These are phyloP conservation scores for Angophora floribunda DNA, from an alignment of 345 rosid genomes.

Conservation along the genomic window DNA sequence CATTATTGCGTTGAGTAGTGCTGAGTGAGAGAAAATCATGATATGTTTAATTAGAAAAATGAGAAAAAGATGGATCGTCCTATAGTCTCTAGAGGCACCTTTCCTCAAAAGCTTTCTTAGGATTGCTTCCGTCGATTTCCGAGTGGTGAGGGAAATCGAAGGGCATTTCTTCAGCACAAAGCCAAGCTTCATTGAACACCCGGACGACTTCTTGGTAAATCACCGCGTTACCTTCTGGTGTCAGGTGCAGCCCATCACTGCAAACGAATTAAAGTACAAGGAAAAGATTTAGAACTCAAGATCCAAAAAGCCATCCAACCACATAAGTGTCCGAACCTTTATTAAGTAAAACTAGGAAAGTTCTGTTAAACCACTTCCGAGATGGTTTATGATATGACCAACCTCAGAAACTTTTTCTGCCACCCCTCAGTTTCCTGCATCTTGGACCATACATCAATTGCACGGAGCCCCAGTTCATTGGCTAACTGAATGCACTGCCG, in stretches of 20 bases:
- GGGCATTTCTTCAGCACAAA: constrained; percentile 65
- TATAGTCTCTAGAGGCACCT: not conserved
- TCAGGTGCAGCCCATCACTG: constrained; percentile 91
- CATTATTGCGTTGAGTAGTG: not conserved
- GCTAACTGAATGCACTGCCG: constrained; percentile 57
- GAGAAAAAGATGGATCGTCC: not conserved
- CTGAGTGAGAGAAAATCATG: not conserved
- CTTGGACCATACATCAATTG: constrained; percentile 73
- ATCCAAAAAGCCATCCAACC: not conserved
- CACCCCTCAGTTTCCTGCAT: constrained; percentile 79
- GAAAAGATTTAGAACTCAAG: not conserved
- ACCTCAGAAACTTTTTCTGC: constrained; percentile 80
- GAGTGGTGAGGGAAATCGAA: constrained; percentile 78
- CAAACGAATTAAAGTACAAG: not conserved
- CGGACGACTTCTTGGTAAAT: constrained; percentile 45
- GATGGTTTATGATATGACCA: not conserved
- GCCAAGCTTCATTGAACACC: constrained; percentile 62
- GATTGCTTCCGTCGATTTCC: constrained; percentile 46
- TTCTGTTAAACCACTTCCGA: not conserved
- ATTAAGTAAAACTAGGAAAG: not conserved
- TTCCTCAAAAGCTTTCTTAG: constrained; percentile 56
- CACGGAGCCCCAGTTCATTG: constrained; percentile 43
- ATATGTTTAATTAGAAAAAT: not conserved
- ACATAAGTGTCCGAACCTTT: not conserved
- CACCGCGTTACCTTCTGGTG: constrained; percentile 66